phyloP scores from a whole-genome alignment of 2,329 filamentous ascomycete genomes.

The Trichophyton verrucosum region DNA sequence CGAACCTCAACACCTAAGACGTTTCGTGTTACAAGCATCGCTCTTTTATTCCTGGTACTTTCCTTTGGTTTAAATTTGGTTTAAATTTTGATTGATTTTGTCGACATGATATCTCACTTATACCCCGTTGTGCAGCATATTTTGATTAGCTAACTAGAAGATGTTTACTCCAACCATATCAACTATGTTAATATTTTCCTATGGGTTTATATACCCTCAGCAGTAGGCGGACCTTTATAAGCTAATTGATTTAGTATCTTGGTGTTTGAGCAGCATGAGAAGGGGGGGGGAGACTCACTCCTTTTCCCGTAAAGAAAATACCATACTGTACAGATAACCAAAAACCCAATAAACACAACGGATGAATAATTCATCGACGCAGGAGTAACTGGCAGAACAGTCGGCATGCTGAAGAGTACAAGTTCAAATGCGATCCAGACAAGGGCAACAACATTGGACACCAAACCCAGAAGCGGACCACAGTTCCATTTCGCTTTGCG shows the following conservation, averaged over 20 bases:
- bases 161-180: background rate
- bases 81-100: background rate
- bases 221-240: conserved; percentile 11
- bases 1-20: background rate
- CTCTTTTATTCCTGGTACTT: background rate
- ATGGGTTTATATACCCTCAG: conserved; percentile 7
- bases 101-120: background rate
- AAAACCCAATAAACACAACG: conserved; percentile 43
- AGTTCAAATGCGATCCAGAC: conserved; percentile 42
- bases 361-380: conserved; percentile 9
- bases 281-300: too few species aligned
- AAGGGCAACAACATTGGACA: conserved; percentile 27
- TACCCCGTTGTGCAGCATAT: background rate
- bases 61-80: background rate
- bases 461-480: conserved; percentile 31
- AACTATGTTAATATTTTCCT: background rate
- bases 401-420: conserved; percentile 44
- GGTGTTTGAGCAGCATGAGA: conserved; percentile 2
- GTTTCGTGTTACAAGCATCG: background rate
- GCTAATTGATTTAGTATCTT: background rate
- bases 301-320: conserved; percentile 22
- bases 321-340: conserved; percentile 39
- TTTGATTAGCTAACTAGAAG: background rate
- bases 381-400: conserved; percentile 40
- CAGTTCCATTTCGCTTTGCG: conserved; percentile 39